Percentiles rank a stretch among this genome's conserved stretches.
Conservation (phyloP, 148 eudicot genomes). For the Rhododendron vialii region DNA sequence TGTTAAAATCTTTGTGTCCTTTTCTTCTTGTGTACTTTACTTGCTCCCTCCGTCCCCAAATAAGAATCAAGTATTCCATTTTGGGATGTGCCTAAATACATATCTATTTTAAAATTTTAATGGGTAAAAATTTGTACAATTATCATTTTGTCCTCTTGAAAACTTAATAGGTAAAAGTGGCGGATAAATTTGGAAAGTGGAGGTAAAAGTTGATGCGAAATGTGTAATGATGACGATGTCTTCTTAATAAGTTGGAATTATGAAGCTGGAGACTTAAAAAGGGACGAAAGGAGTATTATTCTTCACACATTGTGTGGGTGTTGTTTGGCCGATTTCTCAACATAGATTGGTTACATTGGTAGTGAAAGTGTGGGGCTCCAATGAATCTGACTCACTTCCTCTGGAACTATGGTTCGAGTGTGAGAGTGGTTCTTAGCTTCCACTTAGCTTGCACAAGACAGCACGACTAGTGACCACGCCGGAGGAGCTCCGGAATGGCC, state of each 20-base stretch:
- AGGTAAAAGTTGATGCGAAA: background rate
- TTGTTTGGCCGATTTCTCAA: background rate
- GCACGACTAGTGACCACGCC: too few relatives aligned
- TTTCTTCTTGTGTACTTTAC: background rate
- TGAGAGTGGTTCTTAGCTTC: too few relatives aligned
- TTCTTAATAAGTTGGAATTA: background rate
- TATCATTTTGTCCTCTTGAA: background rate
- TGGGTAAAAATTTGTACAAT: background rate
- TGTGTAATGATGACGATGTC: background rate
- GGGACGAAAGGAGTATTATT: background rate
- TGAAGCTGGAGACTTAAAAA: background rate
- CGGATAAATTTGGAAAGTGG: background rate
- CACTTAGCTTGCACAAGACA: too few relatives aligned
- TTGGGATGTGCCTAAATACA: background rate
- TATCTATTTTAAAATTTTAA: too few relatives aligned
- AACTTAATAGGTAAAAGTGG: background rate
- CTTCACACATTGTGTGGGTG: background rate
- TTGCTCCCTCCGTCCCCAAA: background rate
- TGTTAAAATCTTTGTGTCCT: background rate
- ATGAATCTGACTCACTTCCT: too few relatives aligned
- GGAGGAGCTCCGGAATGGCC: too few relatives aligned
- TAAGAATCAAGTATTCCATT: background rate
- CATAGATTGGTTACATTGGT: background rate
- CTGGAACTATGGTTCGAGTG: too few relatives aligned
- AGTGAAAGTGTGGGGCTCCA: too few relatives aligned